Evolutionary conservation across 225 moss, liverwort and hornwort species (phyloP), one percentile per base, ranked within the genome.

Genomic region (Polytrichum commune): DNA sequence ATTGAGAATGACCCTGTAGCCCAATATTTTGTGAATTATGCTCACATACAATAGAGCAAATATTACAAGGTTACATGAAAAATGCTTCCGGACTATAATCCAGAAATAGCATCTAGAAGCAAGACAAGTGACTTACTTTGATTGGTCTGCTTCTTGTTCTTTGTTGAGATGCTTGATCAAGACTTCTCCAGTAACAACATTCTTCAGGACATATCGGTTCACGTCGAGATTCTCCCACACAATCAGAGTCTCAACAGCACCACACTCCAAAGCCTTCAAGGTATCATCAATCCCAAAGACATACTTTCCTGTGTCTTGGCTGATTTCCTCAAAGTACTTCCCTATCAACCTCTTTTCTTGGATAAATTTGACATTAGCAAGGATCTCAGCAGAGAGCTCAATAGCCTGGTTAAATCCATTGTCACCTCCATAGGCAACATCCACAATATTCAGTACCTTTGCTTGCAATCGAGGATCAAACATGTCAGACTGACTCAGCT

Each of bases 301-400:
- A 72, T 96, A 96, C 81, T 96, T 96, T 26, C 96, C 93, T 4
- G 92, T 96, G 58, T 96, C 96, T 74, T 96, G 96, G 77, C 90
- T 93, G 63, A 96, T 96, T 84, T 96, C 96, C 69, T 96, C 96
- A 54, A 96, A 96, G 66, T 96, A 96, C 82, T 93, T 96, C 33
- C 96, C 92, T 72, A 93, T 93, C 82, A 96, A 73, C 69, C 89
- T 78, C 73, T 93, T 93, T 76, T 93, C 92, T 77, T 96, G 92
- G 27, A 93, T 96, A 69, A 96, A 96, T 70, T 93, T 96, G 80
- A 96, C 93, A 63, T 96, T 96, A 19, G 93, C 93, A 19, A 96
- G 86, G 76, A 96, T 93, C 79, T 96, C 96, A 4, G 93, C 89
- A 8, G 96, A 96, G 24, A 96, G 75, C 71, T 96, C 92, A 65